phyloP scores from a whole-genome alignment of 1,284 basidiomycete genomes.

The Chalciporus sp. region DNA sequence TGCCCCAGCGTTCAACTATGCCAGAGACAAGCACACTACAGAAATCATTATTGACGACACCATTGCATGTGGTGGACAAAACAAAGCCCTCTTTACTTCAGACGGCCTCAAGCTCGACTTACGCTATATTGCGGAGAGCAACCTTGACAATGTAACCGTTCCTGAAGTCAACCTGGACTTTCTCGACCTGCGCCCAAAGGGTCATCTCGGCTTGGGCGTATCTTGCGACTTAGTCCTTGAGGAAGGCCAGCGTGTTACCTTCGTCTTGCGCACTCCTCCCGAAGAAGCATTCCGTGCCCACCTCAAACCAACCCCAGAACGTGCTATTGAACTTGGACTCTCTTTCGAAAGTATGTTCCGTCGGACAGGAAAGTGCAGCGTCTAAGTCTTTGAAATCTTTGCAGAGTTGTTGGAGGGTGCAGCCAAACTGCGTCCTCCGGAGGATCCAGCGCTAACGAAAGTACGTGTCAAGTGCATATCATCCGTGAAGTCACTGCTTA shows the following conservation, averaged over 20 bases:
- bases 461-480: constrained; percentile 34
- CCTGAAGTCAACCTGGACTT: constrained; percentile 60
- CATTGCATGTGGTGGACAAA: constrained; percentile 35
- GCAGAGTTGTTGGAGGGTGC: constrained; percentile 51
- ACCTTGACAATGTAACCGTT: constrained; percentile 46
- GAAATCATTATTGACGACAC: constrained; percentile 54
- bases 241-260: constrained; percentile 87
- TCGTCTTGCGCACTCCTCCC: constrained; percentile 74
- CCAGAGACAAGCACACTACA: constrained; percentile 71
- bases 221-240: constrained; percentile 58
- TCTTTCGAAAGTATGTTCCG: constrained; percentile 44
- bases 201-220: constrained; percentile 64
- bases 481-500: background rate
- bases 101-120: constrained; percentile 67
- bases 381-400: constrained; percentile 12
- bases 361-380: background rate
- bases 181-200: constrained; percentile 64
- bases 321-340: constrained; percentile 49
- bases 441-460: constrained; percentile 67
- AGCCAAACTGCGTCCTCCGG: constrained; percentile 50
- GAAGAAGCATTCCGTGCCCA: constrained; percentile 20
- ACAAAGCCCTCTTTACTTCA: constrained; percentile 74
- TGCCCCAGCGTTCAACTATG: constrained; percentile 94
- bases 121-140: constrained; percentile 67
- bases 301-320: constrained; percentile 36